These are phyloP conservation scores for Luzula sylvatica DNA, from an alignment of 176 grass and related monocot genomes.

Conservation along the genomic window DNA sequence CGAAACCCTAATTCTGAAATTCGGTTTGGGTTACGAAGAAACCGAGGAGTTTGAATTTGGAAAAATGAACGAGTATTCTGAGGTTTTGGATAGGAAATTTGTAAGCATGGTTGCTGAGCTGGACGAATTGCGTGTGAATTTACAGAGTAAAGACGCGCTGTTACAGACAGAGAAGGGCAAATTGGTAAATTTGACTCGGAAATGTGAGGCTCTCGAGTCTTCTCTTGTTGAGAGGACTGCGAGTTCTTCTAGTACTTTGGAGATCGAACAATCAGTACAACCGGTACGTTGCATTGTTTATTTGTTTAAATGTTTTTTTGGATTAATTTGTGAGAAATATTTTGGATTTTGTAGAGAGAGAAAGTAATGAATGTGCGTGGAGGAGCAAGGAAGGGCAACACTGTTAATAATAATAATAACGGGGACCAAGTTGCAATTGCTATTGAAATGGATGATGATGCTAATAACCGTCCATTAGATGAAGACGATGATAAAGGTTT, in stretches of 20 bases:
- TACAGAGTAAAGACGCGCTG: slow-evolving; percentile 78
- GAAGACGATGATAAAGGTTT: slow-evolving; percentile 98
- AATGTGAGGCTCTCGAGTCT: slow-evolving; percentile 66
- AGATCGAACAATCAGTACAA: slow-evolving; percentile 77
- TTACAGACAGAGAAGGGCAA: slow-evolving; percentile 58
- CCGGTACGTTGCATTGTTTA: not conserved
- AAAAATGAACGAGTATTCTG: slow-evolving; percentile 48
- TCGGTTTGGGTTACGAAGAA: slow-evolving; percentile 35
- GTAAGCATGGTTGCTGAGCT: slow-evolving; percentile 49
- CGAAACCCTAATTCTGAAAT: slow-evolving; percentile 43
- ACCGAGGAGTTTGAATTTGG: slow-evolving; percentile 34
- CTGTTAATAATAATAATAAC: slow-evolving; percentile 12
- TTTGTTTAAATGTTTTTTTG: slow-evolving; percentile 5
- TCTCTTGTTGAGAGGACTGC: slow-evolving; percentile 56
- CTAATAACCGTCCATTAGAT: slow-evolving; percentile 38
- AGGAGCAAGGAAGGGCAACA: slow-evolving; percentile 66
- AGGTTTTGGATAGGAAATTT: slow-evolving; percentile 69
- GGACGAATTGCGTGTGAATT: slow-evolving; percentile 43
- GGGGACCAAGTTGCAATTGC: slow-evolving; percentile 80
- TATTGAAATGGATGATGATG: slow-evolving; percentile 49
- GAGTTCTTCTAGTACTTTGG: slow-evolving; percentile 47
- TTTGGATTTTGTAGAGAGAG: slow-evolving; percentile 48
- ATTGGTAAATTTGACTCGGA: slow-evolving; percentile 54
- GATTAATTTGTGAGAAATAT: not conserved
- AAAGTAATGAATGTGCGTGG: slow-evolving; percentile 59